Evolutionary conservation across 73 alveolate species (phyloP), one percentile per base, ranked within the genome.

Genomic region (Paramecium pentaurelia): DNA sequence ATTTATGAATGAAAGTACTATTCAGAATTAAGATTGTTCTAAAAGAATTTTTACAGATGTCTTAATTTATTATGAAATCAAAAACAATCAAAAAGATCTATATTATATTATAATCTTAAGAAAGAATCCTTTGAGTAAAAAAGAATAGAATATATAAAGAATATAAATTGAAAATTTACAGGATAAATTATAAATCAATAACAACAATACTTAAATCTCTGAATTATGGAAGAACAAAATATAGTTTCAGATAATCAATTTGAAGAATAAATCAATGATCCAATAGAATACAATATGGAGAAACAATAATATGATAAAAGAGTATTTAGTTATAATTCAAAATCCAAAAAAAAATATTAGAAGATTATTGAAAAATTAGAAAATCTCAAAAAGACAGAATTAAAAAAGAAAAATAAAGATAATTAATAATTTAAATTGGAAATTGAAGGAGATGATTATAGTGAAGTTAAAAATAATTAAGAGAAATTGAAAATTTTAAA

Each of bases 391-490:
- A 54, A 18, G 32, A 6, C 6, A 4, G 70, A 54, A 54, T 54
- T 3, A 54, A 49, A 14, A 49, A 54, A 54, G 22, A 54, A 54
- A 54, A 54, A 54, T n/a, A 54, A 54, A 16, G 32, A 16, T 2
- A 18, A 7, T 54, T 6, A 18, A 7, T n/a, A 16, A 16, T 16
- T 4, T 54, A 34, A 54, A 18, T 5, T 34, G n/a, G 22, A 14
- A 16, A 80, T 80, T 27, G 91, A 80, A 27, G 91, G 91, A 45
- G 44, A 32, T 8, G 91, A 80, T 80, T 80, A 80, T 80, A 80
- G 91, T 18, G 91, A 80, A 47, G 91, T 80, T 11, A 10, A 8
- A 8, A 28, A 9, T 4, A 32, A 34, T 16, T 36, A 22, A 80
- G 73, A 80, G 12, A 80, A 80, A 80, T 20, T 80, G 73, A 80